phyloP scores from a whole-genome alignment of 2,329 filamentous ascomycete species.

The Clonostachys sp. region DNA sequence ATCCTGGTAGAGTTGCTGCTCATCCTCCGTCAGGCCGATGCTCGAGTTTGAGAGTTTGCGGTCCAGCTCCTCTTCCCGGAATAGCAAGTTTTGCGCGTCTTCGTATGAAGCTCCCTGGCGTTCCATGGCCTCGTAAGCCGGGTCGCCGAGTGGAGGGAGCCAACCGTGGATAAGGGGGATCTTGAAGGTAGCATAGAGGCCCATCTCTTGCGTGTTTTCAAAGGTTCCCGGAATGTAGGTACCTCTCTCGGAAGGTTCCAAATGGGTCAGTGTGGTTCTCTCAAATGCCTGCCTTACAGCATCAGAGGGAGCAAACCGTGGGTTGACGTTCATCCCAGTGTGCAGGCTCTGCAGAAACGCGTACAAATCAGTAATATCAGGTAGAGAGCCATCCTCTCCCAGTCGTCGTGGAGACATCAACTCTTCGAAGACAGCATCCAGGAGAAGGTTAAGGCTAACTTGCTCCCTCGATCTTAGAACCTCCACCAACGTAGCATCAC shows the following conservation, averaged over 20 bases:
- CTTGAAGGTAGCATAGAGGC: slow-evolving; percentile 84
- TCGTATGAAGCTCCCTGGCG: slow-evolving; percentile 82
- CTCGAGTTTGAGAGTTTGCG: slow-evolving; percentile 53
- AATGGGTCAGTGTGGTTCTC: slow-evolving; percentile 46
- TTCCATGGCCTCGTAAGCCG: slow-evolving; percentile 64
- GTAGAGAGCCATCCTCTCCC: slow-evolving; percentile 59
- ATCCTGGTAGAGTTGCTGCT: slow-evolving; percentile 79
- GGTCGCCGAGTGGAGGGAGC: slow-evolving; percentile 67
- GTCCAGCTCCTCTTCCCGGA: slow-evolving; percentile 84
- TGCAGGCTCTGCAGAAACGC: slow-evolving; percentile 83
- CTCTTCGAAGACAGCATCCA: slow-evolving; percentile 91
- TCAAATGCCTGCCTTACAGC: slow-evolving; percentile 41
- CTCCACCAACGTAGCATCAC: slow-evolving; percentile 69
- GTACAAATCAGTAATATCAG: slow-evolving; percentile 85
- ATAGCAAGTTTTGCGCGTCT: slow-evolving; percentile 84
- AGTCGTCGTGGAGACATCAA: slow-evolving; percentile 74
- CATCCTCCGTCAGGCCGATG: slow-evolving; percentile 59
- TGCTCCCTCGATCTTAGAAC: slow-evolving; percentile 78
- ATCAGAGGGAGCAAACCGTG: slow-evolving; percentile 66
- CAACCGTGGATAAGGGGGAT: slow-evolving; percentile 91
- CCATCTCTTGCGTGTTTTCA: slow-evolving; percentile 82
- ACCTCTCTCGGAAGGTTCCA: slow-evolving; percentile 44
- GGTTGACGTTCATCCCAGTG: slow-evolving; percentile 98
- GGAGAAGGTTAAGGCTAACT: slow-evolving; percentile 77
- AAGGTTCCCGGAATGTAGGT: slow-evolving; percentile 65